Evolutionary conservation across 768 basidiomycete genomes (phyloP), one percentile per base, ranked within the genome.

Genomic region (Lentinula sp.): DNA sequence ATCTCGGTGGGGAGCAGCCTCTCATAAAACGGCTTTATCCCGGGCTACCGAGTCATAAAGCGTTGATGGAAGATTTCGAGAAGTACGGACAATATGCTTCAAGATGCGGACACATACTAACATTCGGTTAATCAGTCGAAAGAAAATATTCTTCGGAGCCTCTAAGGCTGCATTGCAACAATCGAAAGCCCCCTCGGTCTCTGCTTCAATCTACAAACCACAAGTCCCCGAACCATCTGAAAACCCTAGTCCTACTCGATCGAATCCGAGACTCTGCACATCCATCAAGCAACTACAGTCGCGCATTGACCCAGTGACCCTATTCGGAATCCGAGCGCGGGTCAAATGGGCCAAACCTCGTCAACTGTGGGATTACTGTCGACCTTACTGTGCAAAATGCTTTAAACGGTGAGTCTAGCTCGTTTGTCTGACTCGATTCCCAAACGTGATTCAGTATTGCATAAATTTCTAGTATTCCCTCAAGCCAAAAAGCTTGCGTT

Each of bases 381-480:
- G 75, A 28, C 71, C 80, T 39, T 72, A 72, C 42, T 91, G 88
- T 69, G 75, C 72, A 6, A 77, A 75, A 3, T 90, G 88, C 70
- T 66, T 78, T 7, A 66, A 72, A 56, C 70, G 76, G 88, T 88
- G 62, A 65, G 78, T 68, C 34, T 43, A 8, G 32, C 55, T 8
- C 34, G 2, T 15, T 57, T 4, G 23, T 21, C 40, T 57, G 5
- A 11, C 23, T n/a, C 34, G 21, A 46, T 15, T 18, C 23, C 28
- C 18, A 50, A 18, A 18, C 5, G 7, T 34, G 18, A 32, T 15
- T 13, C 0, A 16, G n/a, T 31, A 16, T 48, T 32, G 52, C 13
- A 28, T 18, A 48, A 18, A 31, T 64, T 56, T 43, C 15, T 57
- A 89, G 87, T 37, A 72, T 86, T 23, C 76, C 78, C 0, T 65